These are phyloP conservation scores for Leptomonas pyrrhocoris DNA, from an alignment of 208 protist species.

Conservation along the genomic window DNA sequence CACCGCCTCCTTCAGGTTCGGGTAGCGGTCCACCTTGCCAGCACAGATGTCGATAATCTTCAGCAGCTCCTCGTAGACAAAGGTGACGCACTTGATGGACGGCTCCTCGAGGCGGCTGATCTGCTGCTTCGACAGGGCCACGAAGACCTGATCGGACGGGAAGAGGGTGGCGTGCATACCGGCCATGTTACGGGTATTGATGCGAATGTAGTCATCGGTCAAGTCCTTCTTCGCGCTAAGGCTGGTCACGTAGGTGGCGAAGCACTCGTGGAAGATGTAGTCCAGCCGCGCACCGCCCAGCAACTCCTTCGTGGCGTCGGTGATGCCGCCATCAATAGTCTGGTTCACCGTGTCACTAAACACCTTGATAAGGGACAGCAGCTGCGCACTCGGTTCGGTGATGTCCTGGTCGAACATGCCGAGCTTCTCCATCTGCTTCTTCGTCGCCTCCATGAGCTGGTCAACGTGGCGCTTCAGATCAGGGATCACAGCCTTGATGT, in stretches of 20 bases:
- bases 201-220: conserved; percentile 95
- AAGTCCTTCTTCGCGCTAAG: conserved; percentile 93
- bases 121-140: conserved; percentile 95
- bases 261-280: conserved; percentile 97
- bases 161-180: conserved; percentile 97
- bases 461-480: conserved; percentile 93
- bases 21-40: conserved; percentile 86
- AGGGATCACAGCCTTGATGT: conserved; percentile 95
- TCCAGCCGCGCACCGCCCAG: conserved; percentile 96
- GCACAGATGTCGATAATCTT: conserved; percentile 91
- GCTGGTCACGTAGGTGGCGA: conserved; percentile 84
- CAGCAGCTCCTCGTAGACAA: conserved; percentile 96
- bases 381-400: conserved; percentile 79
- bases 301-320: conserved; percentile 92
- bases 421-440: conserved; percentile 90
- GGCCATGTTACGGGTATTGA: conserved; percentile 95
- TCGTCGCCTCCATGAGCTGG: conserved; percentile 81
- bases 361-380: conserved; percentile 86
- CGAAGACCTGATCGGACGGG: conserved; percentile 97
- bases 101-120: conserved; percentile 95
- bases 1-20: conserved; percentile 87
- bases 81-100: conserved; percentile 94
- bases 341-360: conserved; percentile 92
- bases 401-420: conserved; percentile 87
- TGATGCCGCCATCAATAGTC: conserved; percentile 94